A percentile compares a stretch with the other conserved stretches of the same genome.
These are phyloP conservation scores for Pythium folliculosum DNA, from an alignment of 352 stramenopile genomes.

Conservation along the genomic window DNA sequence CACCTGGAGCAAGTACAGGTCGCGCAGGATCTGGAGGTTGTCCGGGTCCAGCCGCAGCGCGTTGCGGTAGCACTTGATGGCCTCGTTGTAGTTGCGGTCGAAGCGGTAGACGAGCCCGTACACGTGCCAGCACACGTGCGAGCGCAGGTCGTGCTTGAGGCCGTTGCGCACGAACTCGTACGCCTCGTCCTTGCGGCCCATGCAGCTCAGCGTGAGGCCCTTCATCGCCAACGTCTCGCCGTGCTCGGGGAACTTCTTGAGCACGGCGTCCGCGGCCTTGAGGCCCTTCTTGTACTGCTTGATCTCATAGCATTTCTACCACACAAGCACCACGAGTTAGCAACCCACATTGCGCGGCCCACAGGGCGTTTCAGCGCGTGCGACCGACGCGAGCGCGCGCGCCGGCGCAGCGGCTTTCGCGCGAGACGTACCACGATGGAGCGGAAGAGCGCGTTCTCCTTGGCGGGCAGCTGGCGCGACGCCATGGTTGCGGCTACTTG, in stretches of 20 bases:
- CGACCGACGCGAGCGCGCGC: constrained; percentile 7
- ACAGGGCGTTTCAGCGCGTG: background rate
- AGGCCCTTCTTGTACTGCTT: constrained; percentile 99
- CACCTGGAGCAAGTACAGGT: constrained; percentile 96
- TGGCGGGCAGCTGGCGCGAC: constrained; percentile 87
- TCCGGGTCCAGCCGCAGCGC: constrained; percentile 96
- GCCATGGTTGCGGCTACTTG: constrained; percentile 30
- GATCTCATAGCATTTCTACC: constrained; percentile 96
- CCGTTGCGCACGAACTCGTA: constrained; percentile 96
- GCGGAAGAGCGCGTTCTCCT: constrained; percentile 96
- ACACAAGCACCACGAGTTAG: background rate
- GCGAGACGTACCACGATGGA: constrained; percentile 86
- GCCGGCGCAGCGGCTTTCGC: background rate
- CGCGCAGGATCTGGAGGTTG: constrained; percentile 97
- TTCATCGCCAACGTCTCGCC: constrained; percentile 98
- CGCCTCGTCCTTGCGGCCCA: constrained; percentile 94
- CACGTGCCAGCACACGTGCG: constrained; percentile 99
- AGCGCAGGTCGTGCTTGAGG: constrained; percentile 92
- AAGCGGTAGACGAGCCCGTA: constrained; percentile 96
- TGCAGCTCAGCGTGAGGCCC: constrained; percentile 94
- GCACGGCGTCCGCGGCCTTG: constrained; percentile 93
- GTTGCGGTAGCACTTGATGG: constrained; percentile 99
- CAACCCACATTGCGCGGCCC: background rate
- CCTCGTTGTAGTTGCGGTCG: constrained; percentile 96
- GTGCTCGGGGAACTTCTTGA: constrained; percentile 98